Evolutionary conservation across 306 rosid genomes (phyloP).

Genomic region (Cercis canadensis): DNA sequence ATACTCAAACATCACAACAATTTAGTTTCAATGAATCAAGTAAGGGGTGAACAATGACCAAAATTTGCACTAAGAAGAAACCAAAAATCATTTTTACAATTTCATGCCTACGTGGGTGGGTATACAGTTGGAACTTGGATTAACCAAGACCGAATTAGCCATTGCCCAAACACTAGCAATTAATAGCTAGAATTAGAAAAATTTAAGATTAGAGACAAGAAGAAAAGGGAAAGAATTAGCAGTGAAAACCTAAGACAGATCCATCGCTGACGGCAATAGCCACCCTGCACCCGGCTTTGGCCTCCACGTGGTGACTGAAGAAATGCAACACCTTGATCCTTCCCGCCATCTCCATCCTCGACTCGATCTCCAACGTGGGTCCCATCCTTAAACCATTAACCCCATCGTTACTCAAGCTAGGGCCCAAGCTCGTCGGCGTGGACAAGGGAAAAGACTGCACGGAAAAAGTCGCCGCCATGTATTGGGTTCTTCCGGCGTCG

Average conservation of each 20-base stretch:
- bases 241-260: constrained; percentile 81
- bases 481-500: constrained; percentile 68
- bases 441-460: constrained; percentile 66
- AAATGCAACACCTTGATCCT: constrained; percentile 77
- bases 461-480: constrained; percentile 80
- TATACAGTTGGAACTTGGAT: not conserved
- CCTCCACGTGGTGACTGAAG: constrained; percentile 76
- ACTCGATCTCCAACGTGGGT: constrained; percentile 75
- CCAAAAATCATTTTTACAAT: constrained; percentile 42
- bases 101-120: constrained; percentile 14
- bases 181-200: constrained; percentile 13
- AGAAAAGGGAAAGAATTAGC: constrained; percentile 44
- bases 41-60: not conserved
- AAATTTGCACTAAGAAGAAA: constrained; percentile 2
- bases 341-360: constrained; percentile 72
- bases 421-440: constrained; percentile 46
- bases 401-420: constrained; percentile 40
- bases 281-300: constrained; percentile 63
- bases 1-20: not conserved
- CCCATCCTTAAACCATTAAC: constrained; percentile 47
- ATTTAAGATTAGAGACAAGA: not conserved
- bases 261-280: constrained; percentile 69
- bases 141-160: not conserved
- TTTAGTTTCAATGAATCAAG: too few relatives aligned
- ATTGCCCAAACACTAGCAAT: constrained; percentile 9